Evolutionary conservation across 2,329 filamentous ascomycete genomes (phyloP).

Genomic region (Stagonosporopsis rhizophila): DNA sequence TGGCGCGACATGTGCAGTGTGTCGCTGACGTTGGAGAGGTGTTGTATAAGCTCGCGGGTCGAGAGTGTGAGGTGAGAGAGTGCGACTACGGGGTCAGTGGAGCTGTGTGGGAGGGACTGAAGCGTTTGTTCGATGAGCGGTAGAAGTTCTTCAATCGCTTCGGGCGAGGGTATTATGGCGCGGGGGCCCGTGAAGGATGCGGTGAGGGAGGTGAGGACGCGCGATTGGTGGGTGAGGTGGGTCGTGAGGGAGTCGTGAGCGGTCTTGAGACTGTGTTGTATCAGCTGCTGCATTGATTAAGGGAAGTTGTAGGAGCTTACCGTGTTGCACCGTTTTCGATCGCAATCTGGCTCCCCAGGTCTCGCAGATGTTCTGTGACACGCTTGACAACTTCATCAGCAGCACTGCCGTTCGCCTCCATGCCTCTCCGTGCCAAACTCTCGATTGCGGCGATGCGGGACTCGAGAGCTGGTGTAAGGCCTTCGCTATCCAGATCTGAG

Average conservation of each 20-base stretch:
- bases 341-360: conserved; percentile 74
- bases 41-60: conserved; percentile 75
- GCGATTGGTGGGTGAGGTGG: conserved; percentile 77
- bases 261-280: conserved; percentile 68
- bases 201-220: conserved; percentile 75
- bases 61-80: conserved; percentile 71
- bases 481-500: conserved; percentile 72
- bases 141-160: conserved; percentile 72
- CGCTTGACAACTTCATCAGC: conserved; percentile 72
- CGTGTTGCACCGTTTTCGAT: conserved; percentile 76
- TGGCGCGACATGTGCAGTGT: conserved; percentile 94
- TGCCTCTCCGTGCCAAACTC: conserved; percentile 67
- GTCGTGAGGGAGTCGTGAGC: conserved; percentile 77
- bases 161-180: conserved; percentile 66
- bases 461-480: conserved; percentile 71
- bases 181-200: conserved; percentile 76
- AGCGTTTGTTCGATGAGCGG: conserved; percentile 71
- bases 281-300: conserved; percentile 18
- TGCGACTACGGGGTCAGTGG: conserved; percentile 68
- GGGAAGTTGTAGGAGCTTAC: conserved; percentile 52
- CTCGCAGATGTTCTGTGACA: conserved; percentile 72
- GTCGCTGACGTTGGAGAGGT: conserved; percentile 85
- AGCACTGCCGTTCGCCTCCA: conserved; percentile 70
- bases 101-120: conserved; percentile 71
- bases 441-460: conserved; percentile 76